Percentiles rank a stretch among this genome's conserved stretches.
These are phyloP conservation scores for Trematosphaeria pertusa DNA, from an alignment of 2,329 filamentous ascomycete species.

Conservation along the genomic window DNA sequence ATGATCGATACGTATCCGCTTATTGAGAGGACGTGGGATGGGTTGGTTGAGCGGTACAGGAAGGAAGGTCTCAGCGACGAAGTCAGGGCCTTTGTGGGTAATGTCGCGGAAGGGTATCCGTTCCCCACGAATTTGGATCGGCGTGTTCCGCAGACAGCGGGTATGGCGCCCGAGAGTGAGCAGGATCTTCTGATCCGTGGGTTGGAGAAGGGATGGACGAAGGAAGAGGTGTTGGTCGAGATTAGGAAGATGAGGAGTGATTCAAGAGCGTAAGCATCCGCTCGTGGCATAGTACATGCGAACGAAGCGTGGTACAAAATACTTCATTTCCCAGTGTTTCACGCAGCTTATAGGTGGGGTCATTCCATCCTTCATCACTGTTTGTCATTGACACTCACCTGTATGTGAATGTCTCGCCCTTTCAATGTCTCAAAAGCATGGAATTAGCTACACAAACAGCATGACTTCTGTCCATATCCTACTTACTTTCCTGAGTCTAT, in stretches of 20 bases:
- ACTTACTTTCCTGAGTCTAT: no score
- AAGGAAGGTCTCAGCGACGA: constrained; percentile 49
- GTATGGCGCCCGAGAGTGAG: constrained; percentile 68
- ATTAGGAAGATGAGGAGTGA: constrained; percentile 50
- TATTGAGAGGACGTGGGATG: constrained; percentile 56
- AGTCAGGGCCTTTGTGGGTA: constrained; percentile 57
- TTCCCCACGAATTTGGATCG: constrained; percentile 69
- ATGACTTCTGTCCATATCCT: no score
- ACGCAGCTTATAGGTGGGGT: neutral
- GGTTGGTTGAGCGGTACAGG: constrained; percentile 43
- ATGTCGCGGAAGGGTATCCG: constrained; percentile 65
- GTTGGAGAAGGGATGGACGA: constrained; percentile 52
- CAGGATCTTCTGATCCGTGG: constrained; percentile 59
- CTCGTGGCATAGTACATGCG: no score
- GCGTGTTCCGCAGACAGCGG: constrained; percentile 61
- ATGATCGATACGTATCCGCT: constrained; percentile 60
- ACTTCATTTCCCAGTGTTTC: neutral
- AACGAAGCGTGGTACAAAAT: neutral
- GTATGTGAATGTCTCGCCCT: constrained; percentile 1
- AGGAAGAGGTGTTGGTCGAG: constrained; percentile 49
- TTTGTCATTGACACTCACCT: neutral
- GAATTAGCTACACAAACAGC: no score
- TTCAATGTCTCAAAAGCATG: no score
- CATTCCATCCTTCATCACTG: neutral
- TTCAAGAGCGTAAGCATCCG: constrained; percentile 24